Evolutionary conservation across 352 stramenopile genomes (phyloP), one percentile per base, ranked within the genome.

Genomic region (Phytopythium ostracodes): DNA sequence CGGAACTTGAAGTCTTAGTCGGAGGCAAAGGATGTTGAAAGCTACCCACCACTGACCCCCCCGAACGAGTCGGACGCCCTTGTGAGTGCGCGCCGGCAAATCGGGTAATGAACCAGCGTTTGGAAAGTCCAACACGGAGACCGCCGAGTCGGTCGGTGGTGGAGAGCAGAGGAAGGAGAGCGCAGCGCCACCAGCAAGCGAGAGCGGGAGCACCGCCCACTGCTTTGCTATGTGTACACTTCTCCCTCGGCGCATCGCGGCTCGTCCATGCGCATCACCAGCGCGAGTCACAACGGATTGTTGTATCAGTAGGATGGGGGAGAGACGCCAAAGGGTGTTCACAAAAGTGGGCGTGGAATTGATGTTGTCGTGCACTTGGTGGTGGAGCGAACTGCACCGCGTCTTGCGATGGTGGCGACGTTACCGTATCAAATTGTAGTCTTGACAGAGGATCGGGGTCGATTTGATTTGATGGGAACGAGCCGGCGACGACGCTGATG

Each of bases 81-180:
- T 67, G 46, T 35, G 59, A 49, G 49, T 44, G 68, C 44, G 62
- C 65, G 62, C 40, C n/a, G 51, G 40, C 59, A 22, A 49, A 75
- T 72, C 68, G 33, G 60, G 59, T 33, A 72, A 72, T 75, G 68
- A 50, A 44, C n/a, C 24, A 6, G 12, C 46, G n/a, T n/a, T n/a
- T n/a, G 24, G n/a, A 25, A 27, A 24, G 20, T 11, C 24, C 22
- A 9, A 15, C 44, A 22, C 20, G 8, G 20, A 44, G 17, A 20
- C 40, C 3, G 4, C 40, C 20, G 20, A 9, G 29, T 33, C 29
- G n/a, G 44, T 52, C 22, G 44, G n/a, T 52, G 44, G 44, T 31
- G 44, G 44, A 52, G 44, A 9, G 44, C 18, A 22, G 10, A 52
- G 44, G n/a, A 7, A 22, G 14, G 33, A 5, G 10, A 14, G 33